phyloP scores from a whole-genome alignment of 75 land plant genomes.

The Sequoiadendron giganteum region DNA sequence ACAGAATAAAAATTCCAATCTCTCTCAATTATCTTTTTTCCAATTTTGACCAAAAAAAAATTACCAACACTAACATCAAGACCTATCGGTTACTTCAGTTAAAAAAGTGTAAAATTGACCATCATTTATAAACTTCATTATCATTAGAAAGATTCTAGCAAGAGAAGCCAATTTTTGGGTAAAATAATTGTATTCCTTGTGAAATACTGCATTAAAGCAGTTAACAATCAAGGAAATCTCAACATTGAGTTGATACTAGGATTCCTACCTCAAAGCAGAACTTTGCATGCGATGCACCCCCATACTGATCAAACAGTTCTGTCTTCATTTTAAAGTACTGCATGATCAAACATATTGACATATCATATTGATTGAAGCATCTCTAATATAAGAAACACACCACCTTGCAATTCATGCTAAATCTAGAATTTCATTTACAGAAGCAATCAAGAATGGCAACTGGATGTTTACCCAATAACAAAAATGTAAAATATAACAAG shows the following conservation, averaged over 20 bases:
- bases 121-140: background rate
- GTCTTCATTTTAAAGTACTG: slow-evolving; percentile 92
- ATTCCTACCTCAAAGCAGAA: slow-evolving; percentile 86
- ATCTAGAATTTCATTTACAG: background rate
- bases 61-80: background rate
- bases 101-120: background rate
- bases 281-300: slow-evolving; percentile 75
- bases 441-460: background rate
- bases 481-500: background rate
- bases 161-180: background rate
- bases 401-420: background rate
- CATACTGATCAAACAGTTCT: slow-evolving; percentile 56
- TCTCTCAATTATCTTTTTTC: background rate
- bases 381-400: background rate
- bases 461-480: background rate
- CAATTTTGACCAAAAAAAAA: background rate
- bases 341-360: background rate
- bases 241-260: background rate
- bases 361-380: background rate
- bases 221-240: background rate
- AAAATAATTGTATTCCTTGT: background rate
- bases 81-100: background rate
- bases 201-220: background rate
- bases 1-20: background rate
- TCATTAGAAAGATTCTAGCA: background rate